These are phyloP conservation scores for Phytophthora macrochlamydospora DNA, from an alignment of 352 stramenopile species.

Conservation along the genomic window DNA sequence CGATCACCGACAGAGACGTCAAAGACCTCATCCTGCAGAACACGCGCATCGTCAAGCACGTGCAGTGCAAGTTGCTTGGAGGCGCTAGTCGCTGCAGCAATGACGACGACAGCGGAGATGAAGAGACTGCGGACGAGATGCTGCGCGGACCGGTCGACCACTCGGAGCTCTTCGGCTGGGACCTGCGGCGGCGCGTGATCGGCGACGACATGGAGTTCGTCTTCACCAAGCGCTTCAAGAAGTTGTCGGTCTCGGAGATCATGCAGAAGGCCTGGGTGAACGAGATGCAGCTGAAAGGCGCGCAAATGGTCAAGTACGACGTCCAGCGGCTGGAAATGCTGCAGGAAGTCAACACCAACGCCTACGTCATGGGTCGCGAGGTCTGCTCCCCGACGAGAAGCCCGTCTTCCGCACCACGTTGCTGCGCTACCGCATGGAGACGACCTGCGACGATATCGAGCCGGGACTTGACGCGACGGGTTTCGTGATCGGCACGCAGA, in stretches of 20 bases:
- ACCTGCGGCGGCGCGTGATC: constrained; percentile 45
- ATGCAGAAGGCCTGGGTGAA: constrained; percentile 56
- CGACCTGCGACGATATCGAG: constrained; percentile 17
- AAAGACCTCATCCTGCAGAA: constrained; percentile 55
- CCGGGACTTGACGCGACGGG: constrained; percentile 11
- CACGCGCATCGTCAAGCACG: constrained; percentile 25
- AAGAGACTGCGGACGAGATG: constrained; percentile 7
- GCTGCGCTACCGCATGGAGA: constrained; percentile 54
- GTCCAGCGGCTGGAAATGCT: constrained; percentile 52
- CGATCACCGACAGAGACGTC: constrained; percentile 32
- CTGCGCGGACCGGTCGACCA: constrained; percentile 13
- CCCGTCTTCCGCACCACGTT: constrained; percentile 54
- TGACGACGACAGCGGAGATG: constrained; percentile 8
- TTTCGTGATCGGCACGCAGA: constrained; percentile 60
- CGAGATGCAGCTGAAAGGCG: constrained; percentile 39
- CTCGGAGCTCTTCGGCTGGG: constrained; percentile 55
- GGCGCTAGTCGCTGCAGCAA: neutral
- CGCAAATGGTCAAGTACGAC: constrained; percentile 56
- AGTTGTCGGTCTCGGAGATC: constrained; percentile 37
- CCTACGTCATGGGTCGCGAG: constrained; percentile 52
- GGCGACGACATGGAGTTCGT: constrained; percentile 54
- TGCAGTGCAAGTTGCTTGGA: constrained; percentile 37
- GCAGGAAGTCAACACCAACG: constrained; percentile 42
- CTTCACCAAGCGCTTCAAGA: constrained; percentile 49
- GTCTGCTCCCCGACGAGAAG: constrained; percentile 44